These are phyloP conservation scores for Pseudogymnoascus sp. DNA, from an alignment of 2,329 filamentous ascomycete genomes.

Conservation along the genomic window DNA sequence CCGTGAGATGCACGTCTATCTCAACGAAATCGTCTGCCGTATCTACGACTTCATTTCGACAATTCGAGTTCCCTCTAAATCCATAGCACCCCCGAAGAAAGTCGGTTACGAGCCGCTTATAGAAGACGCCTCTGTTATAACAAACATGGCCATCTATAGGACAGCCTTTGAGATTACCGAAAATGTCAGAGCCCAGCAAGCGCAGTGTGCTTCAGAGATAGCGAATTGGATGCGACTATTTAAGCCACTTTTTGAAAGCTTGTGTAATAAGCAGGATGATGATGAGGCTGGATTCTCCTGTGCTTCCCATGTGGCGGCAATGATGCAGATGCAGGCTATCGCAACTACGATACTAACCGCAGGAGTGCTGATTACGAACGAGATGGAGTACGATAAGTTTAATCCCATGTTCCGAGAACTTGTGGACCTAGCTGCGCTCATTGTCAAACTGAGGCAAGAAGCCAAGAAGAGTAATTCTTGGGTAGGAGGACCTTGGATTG, in stretches of 20 bases:
- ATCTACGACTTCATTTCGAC: constrained; percentile 18
- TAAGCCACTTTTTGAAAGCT: constrained; percentile 14
- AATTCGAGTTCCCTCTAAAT: constrained; percentile 7
- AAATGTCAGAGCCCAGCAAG: constrained; percentile 15
- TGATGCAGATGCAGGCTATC: constrained; percentile 18
- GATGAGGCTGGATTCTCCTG: constrained; percentile 9
- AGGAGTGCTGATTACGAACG: constrained; percentile 15
- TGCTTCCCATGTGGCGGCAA: constrained; percentile 11
- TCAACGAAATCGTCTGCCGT: constrained; percentile 18
- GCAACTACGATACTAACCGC: constrained; percentile 13
- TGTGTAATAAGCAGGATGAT: background rate
- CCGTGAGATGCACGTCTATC: constrained; percentile 15
- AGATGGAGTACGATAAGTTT: constrained; percentile 18
- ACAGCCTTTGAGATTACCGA: constrained; percentile 9
- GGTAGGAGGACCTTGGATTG: constrained; percentile 16
- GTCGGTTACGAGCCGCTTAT: background rate
- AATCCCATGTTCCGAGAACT: constrained; percentile 15
- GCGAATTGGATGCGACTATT: constrained; percentile 18
- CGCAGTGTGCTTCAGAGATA: constrained; percentile 15
- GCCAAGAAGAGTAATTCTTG: constrained; percentile 13
- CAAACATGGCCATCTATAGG: background rate
- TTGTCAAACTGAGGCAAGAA: constrained; percentile 12
- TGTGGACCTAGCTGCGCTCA: constrained; percentile 11
- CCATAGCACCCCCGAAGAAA: background rate
- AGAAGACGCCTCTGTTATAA: background rate